Evolutionary conservation across 108 stramenopile genomes (phyloP).

Genomic region (Fistulifera pelliculosa): DNA sequence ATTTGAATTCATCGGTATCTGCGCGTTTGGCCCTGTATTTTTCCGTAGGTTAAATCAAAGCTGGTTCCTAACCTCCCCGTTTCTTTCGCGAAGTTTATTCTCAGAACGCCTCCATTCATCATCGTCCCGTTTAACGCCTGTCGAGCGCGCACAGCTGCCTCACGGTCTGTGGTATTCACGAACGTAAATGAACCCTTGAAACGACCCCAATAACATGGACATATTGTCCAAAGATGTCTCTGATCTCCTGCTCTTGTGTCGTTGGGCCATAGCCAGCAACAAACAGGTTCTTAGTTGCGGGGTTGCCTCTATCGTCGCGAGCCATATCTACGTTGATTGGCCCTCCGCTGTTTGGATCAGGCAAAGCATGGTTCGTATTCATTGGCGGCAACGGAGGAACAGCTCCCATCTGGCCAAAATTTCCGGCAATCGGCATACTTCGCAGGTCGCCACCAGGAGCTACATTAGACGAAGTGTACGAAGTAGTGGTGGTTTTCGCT

Average conservation of each 20-base stretch:
- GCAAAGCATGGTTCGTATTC: too few species aligned
- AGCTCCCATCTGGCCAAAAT: not conserved
- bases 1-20: not conserved
- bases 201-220: slow-evolving; percentile 57
- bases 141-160: slow-evolving; percentile 53
- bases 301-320: slow-evolving; percentile 80
- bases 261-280: slow-evolving; percentile 80
- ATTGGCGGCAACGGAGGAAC: not conserved
- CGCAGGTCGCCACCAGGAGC: not conserved
- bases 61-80: slow-evolving; percentile 76
- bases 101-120: slow-evolving; percentile 63
- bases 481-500: slow-evolving; percentile 42
- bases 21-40: slow-evolving; percentile 6
- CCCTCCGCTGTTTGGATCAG: not conserved
- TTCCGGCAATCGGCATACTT: not conserved
- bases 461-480: slow-evolving; percentile 1
- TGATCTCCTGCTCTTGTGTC: slow-evolving; percentile 65
- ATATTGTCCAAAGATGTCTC: slow-evolving; percentile 51
- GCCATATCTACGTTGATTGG: slow-evolving; percentile 19
- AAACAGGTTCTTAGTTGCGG: slow-evolving; percentile 81
- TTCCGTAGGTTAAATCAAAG: slow-evolving; percentile 64
- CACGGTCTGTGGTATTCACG: slow-evolving; percentile 62
- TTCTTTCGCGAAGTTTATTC: slow-evolving; percentile 87
- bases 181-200: slow-evolving; percentile 72
- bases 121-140: slow-evolving; percentile 46